Evolutionary conservation across 2,329 filamentous ascomycete species (phyloP).

Genomic region (Celoporthe dispersa): DNA sequence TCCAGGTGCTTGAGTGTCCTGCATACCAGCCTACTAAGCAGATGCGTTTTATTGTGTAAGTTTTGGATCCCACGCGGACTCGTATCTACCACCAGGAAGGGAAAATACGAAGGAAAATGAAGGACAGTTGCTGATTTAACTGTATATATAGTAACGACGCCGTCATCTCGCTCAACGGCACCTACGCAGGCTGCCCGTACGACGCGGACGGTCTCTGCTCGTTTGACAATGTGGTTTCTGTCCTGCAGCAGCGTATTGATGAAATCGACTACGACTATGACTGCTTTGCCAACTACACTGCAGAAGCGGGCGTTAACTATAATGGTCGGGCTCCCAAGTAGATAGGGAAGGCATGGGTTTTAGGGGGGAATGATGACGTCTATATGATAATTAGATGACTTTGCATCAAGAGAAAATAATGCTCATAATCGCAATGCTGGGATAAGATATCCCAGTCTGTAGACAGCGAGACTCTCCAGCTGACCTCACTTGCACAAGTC

Average conservation of each 20-base stretch:
- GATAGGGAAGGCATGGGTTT: conserved; percentile 21
- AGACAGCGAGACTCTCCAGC: too few relatives aligned
- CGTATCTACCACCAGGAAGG: neutral
- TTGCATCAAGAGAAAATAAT: neutral
- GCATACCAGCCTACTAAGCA: conserved; percentile 39
- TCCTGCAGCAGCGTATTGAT: conserved; percentile 37
- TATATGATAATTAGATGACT: conserved; percentile 15
- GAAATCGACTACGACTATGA: conserved; percentile 41
- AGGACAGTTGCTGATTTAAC: neutral
- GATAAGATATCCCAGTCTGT: too few relatives aligned
- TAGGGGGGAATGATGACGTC: conserved; percentile 29
- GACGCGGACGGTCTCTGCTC: conserved; percentile 39
- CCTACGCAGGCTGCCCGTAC: conserved; percentile 35
- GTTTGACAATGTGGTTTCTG: conserved; percentile 39
- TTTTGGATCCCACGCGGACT: conserved; percentile 26
- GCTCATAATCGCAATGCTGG: too few relatives aligned
- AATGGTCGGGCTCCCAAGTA: conserved; percentile 38
- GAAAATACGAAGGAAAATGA: too few relatives aligned
- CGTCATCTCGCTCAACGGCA: conserved; percentile 37
- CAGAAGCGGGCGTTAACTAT: conserved; percentile 36
- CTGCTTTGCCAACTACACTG: conserved; percentile 38
- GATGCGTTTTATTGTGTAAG: conserved; percentile 41
- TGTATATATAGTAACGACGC: conserved; percentile 38
- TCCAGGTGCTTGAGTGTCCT: conserved; percentile 40
- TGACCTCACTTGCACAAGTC: too few relatives aligned